Base-by-base conservation (phyloP, 75 land plant genomes). In the Selaginella tamariscina region DNA sequence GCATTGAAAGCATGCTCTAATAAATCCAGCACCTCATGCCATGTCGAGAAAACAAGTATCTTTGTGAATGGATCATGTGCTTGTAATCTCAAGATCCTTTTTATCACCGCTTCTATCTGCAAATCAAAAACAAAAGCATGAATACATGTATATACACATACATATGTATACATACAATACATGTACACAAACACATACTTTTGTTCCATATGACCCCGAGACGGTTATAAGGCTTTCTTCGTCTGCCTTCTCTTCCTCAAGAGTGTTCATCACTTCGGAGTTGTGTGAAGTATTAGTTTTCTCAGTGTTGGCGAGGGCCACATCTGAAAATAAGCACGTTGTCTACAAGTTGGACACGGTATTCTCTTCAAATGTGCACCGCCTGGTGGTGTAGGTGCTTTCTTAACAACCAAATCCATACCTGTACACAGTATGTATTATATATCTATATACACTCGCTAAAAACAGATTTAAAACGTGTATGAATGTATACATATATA, bases 11-110 rank as follows among this genome's bases (percentile, higher is more conserved):
- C 81, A 77, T 94, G 96, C 59, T 82, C 86, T 68, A 94, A 69
- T 24, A 94, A 91, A 78, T 89, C 96, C 49, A 94, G 83, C 39
- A 94, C 98, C 82, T 91, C 98, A 67, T 87, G 79, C 98, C 98
- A 94, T 57, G 88, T 83, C 26, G 98, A 87, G 73, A 90, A 94
- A 63, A 94, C 85, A 23, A 94, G 79, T 69, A 94, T 64, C 74
- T 88, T 94, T 1, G 85, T 82, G 60, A 76, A 67, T 65, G 87
- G 81, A 79, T 94, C 84, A 27, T 68, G 68, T 27, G 74, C 71
- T 68, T 70, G 82, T 30, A 94, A 80, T 88, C 88, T 78, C 32
- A 90, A 54, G 39, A 94, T 82, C 77, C 96, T 83, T 77, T 83
- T 83, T 30, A 82, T 78, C 2, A 94, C 85, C 20, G 98, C 96